phyloP scores from a whole-genome alignment of 2,329 filamentous ascomycete genomes.

The Fusarium metavorans region DNA sequence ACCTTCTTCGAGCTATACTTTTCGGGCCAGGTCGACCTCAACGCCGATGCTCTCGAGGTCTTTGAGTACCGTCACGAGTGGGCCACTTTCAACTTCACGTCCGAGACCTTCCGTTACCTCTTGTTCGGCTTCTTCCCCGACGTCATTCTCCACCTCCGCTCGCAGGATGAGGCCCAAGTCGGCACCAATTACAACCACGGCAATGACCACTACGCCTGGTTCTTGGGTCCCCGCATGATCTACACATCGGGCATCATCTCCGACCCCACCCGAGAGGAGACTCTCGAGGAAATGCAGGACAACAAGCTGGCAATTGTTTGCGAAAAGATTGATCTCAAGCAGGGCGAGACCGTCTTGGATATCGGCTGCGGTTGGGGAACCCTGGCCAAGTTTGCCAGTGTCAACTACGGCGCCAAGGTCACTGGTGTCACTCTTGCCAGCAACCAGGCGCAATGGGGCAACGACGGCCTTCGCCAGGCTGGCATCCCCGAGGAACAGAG shows the following conservation, averaged over 20 bases:
- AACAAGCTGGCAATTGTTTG: constrained; percentile 95
- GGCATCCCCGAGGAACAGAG: constrained; percentile 86
- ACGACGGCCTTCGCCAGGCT: constrained; percentile 81
- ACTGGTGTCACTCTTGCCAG: constrained; percentile 91
- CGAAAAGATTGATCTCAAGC: constrained; percentile 88
- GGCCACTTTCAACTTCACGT: constrained; percentile 90
- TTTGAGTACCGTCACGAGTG: constrained; percentile 95
- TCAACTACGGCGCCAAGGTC: constrained; percentile 85
- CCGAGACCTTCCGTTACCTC: constrained; percentile 84
- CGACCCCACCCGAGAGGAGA: constrained; percentile 85
- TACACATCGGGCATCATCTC: constrained; percentile 94
- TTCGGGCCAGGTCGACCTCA: constrained; percentile 89
- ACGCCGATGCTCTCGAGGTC: constrained; percentile 86
- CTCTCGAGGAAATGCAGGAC: constrained; percentile 93
- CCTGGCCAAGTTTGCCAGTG: constrained; percentile 87
- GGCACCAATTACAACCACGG: constrained; percentile 95
- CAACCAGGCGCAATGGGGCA: constrained; percentile 96
- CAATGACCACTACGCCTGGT: constrained; percentile 97
- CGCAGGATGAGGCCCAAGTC: constrained; percentile 95
- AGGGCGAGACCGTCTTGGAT: constrained; percentile 85
- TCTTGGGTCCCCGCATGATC: constrained; percentile 96
- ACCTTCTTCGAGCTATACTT: constrained; percentile 98
- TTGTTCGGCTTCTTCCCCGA: constrained; percentile 86
- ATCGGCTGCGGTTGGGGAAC: constrained; percentile 98
- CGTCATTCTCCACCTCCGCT: constrained; percentile 87